Evolutionary conservation across 2,329 filamentous ascomycete genomes (phyloP), one percentile per base, ranked within the genome.

Genomic region (Ophiostoma ips): DNA sequence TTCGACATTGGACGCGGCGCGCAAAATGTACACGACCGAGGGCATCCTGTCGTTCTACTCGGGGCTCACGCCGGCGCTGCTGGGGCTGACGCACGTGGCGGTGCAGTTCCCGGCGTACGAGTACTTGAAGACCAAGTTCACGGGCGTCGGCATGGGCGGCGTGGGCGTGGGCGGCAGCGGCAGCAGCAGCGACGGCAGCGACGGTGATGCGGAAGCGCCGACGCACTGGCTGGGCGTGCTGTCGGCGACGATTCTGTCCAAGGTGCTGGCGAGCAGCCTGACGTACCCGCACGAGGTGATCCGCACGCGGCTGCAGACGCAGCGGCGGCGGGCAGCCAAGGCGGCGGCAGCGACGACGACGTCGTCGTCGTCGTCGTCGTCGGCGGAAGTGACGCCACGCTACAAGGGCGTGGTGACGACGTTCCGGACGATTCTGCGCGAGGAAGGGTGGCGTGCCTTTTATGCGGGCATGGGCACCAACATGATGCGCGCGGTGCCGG

Each of bases 211-310:
- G 3, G 68, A 68, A 45, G 68, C 78, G 24, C 75, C 79, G 49
- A 76, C 79, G 3, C 85, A 95, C 57, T 92, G 86, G 77, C 57
- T 84, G 44, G 90, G 90, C 35, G 87, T 96, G 53, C 74, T 94
- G 10, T 79, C 81, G 12, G 90, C 92, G 34, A 95, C 89, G 12
- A 87, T 96, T 55, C 67, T 98, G 48, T 95, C 88, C 68, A 98
- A 98, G 68, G 79, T 95, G 46, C 81, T 92, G 60, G 92, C 92
- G 33, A 95, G 89, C 63, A 92, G 87, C 46, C 86, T 89, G 9
- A 98, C 92, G 16, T 98, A 98, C 63, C 92, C 92, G 1, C 92
- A 98, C 63, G 92, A 98, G 67, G 92, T 98, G 16, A 82, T 98
- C 48, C 81, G 92, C 41, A 98, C 92, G 46, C 76, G 92, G 52